Evolutionary conservation across 306 rosid species (phyloP), one percentile per base, ranked within the genome.

Genomic region (Trifolium dubium): DNA sequence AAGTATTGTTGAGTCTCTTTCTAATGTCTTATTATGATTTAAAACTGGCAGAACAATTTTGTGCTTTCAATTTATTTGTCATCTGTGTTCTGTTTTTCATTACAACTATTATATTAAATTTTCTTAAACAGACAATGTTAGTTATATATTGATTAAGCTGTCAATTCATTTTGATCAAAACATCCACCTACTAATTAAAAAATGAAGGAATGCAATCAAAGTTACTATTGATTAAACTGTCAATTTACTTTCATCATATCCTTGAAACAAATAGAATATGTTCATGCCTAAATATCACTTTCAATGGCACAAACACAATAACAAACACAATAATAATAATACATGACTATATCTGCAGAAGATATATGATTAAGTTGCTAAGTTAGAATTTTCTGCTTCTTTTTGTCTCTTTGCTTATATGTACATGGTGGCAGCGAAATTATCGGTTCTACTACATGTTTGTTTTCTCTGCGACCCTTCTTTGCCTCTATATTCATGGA

Each of bases 381-480:
- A 75, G 28, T 79, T 14, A 14, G 46, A 65, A 12, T 44, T 28
- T 67, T 44, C 19, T 43, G 37, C 3, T 30, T 54, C 17, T 69
- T 78, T 58, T 8, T 19, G 13, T 30, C 41, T 59, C n/a, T 68
- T 67, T 60, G 23, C 53, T 71, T 71, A n/a, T 8, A 14, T 82
- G 67, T 64, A 74, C 68, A 41, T 41, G 74, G 78, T 41, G 78
- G 84, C 92, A 90, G 96, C 77, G 96, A 37, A 90, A 90, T 80
- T 90, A 90, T 78, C 73, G 96, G 75, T 90, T 88, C 86, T 90
- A 76, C 89, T 90, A 80, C 85, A 77, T 81, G 72, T 90, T 90
- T 75, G 82, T 90, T 75, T 83, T 67, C 43, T 86, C 87, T 54
- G 77, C 89, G 35, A 88, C 96, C 50, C 74, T 88, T 55, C 89